These are phyloP conservation scores for Zymoseptoria crescenta DNA, from an alignment of 2,329 filamentous ascomycete genomes.

Conservation along the genomic window DNA sequence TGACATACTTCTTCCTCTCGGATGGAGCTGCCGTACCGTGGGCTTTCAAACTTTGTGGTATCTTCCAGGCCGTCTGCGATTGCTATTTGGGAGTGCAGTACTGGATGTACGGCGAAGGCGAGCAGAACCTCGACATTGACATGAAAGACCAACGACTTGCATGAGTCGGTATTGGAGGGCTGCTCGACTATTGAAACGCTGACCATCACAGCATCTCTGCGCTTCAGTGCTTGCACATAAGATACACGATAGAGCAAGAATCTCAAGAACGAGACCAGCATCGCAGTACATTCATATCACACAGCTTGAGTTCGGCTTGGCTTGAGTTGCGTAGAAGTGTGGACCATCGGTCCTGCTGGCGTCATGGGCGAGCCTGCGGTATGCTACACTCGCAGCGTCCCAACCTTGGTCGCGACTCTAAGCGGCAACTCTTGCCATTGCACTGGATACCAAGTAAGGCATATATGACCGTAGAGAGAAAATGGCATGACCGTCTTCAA, in stretches of 20 bases:
- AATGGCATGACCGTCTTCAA: background rate
- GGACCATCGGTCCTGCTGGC: background rate
- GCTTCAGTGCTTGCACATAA: background rate
- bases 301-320: background rate
- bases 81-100: conserved; percentile 67
- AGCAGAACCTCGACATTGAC: conserved; percentile 8
- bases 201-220: background rate
- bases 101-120: conserved; percentile 55
- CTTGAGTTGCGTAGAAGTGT: background rate
- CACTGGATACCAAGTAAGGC: background rate
- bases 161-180: conserved; percentile 5
- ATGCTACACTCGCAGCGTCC: background rate
- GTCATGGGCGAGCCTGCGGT: background rate
- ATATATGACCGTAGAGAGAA: background rate
- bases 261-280: background rate
- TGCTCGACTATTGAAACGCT: background rate
- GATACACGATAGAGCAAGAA: background rate
- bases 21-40: conserved; percentile 56
- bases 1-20: conserved; percentile 67
- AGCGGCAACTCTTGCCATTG: background rate
- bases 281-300: background rate
- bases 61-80: conserved; percentile 75
- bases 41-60: conserved; percentile 74
- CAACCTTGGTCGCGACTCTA: background rate
- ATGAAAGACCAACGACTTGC: conserved; percentile 23